Evolutionary conservation across 257 asterid species (phyloP).

Genomic region (Phtheirospermum japonicum): DNA sequence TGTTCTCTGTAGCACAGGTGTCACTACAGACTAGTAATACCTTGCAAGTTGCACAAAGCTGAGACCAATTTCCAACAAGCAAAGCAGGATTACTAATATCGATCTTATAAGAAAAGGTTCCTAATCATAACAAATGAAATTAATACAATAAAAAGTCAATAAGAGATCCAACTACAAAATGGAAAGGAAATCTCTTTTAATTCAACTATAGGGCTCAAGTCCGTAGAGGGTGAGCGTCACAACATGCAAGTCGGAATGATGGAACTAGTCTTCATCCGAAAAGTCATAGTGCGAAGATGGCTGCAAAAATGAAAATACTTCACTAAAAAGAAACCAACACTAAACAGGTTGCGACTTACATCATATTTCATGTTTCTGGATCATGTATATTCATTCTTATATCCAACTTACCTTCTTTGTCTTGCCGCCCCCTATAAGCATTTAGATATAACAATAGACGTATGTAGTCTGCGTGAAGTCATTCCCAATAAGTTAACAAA

Average conservation of each 20-base stretch:
- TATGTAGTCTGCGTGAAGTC: slow-evolving; percentile 83
- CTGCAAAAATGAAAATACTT: background rate
- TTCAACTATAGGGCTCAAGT: slow-evolving; percentile 13
- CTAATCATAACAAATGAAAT: slow-evolving; percentile 36
- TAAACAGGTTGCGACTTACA: slow-evolving; percentile 46
- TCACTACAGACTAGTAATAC: slow-evolving; percentile 37
- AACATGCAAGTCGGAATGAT: slow-evolving; percentile 11
- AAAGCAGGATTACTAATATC: slow-evolving; percentile 87
- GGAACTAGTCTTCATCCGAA: slow-evolving; percentile 7
- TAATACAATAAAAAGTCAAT: slow-evolving; percentile 4
- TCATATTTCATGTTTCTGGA: slow-evolving; percentile 74
- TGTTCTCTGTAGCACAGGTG: slow-evolving; percentile 2
- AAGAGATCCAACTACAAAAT: background rate
- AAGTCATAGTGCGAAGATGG: slow-evolving; percentile 1
- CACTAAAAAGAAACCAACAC: background rate
- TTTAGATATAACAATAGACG: slow-evolving; percentile 88
- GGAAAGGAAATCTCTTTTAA: slow-evolving; percentile 5
- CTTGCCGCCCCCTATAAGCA: slow-evolving; percentile 91
- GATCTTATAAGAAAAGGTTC: slow-evolving; percentile 87
- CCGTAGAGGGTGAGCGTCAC: slow-evolving; percentile 19
- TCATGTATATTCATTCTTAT: slow-evolving; percentile 61
- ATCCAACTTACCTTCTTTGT: slow-evolving; percentile 73
- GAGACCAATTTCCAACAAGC: slow-evolving; percentile 96
- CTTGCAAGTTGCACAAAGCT: slow-evolving; percentile 99
- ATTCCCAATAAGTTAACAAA: slow-evolving; percentile 25